A percentile compares a stretch with the other conserved stretches of the same genome.
phyloP scores from a whole-genome alignment of 768 basidiomycete genomes.

The Mrakia blollopis region DNA sequence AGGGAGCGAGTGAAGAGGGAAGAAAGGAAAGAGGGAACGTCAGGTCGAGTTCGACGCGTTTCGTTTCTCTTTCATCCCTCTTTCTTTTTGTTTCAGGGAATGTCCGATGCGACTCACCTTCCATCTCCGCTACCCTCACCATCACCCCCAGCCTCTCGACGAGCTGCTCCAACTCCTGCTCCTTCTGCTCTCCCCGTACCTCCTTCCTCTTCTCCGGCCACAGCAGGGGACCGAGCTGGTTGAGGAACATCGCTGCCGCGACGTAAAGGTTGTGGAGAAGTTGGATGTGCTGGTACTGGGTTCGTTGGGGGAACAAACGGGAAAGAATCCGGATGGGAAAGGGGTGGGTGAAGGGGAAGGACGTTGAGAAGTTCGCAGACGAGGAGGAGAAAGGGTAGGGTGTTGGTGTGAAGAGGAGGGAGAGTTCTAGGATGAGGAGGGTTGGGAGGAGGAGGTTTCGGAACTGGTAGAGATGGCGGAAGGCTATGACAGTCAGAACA shows the following conservation, averaged over 20 bases:
- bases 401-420: slow-evolving; percentile 22
- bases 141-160: background rate
- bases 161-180: background rate
- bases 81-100: background rate
- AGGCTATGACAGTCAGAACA: background rate
- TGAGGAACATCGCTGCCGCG: slow-evolving; percentile 2
- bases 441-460: slow-evolving; percentile 23
- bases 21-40: too few relatives aligned
- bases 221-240: slow-evolving; percentile 29
- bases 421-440: slow-evolving; percentile 29
- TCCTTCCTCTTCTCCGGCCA: background rate
- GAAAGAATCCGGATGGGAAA: slow-evolving; percentile 12
- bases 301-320: slow-evolving; percentile 14
- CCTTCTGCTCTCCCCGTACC: background rate
- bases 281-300: slow-evolving; percentile 26
- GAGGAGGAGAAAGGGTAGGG: slow-evolving; percentile 6
- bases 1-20: background rate
- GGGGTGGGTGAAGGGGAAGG: background rate
- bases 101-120: background rate
- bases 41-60: background rate
- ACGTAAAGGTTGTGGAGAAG: slow-evolving; percentile 22
- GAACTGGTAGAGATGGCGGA: slow-evolving; percentile 7
- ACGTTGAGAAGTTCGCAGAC: background rate
- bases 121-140: slow-evolving; percentile 15
- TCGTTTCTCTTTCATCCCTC: too few relatives aligned